Evolutionary conservation across 352 stramenopile species (phyloP), one percentile per base, ranked within the genome.

Genomic region (Phytopythium cucurbitacearum): DNA sequence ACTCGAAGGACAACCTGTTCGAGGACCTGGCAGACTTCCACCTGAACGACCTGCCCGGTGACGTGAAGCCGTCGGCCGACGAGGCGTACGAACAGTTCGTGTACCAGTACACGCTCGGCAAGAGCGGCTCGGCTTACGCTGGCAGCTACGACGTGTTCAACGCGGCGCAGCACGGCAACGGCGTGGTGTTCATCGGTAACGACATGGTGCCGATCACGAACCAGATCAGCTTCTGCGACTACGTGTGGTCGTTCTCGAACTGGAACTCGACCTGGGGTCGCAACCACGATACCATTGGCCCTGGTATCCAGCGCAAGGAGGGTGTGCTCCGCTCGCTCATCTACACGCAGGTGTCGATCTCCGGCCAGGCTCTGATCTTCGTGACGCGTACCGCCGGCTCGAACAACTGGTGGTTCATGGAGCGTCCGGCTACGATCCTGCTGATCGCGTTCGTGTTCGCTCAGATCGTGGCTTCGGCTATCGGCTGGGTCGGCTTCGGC

Each of bases 381-480:
- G 73, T 89, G 32, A 89, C 78, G 36, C 78, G 78, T 65, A 87
- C 78, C 10, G 75, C 74, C 38, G 78, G 78, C 46, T 76, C 70
- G 62, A 89, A 89, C 76, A 85, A 77, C 56, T 89, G 78, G 78
- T 89, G 79, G 62, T 87, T 89, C 57, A 62, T 68, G 28, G 76
- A 87, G 56, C 77, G 78, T 57, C 78, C 78, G n/a, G 76, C 59
- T 53, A 84, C 77, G 59, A 53, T 89, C 34, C 42, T 89, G 56
- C 51, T 89, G 47, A 66, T 87, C 35, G 78, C 78, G 8, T 89
- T 89, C 67, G 71, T 87, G 41, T 71, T 87, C 44, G 78, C 78
- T 7, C 78, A 89, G 61, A 56, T 87, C 11, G 78, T 82, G 39
- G 78, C 78, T 7, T 85, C 73, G 35, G 71, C 70, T 9, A 80